Evolutionary conservation across 805 yeast species (phyloP).

Genomic region (Myxozyma sirexii): DNA sequence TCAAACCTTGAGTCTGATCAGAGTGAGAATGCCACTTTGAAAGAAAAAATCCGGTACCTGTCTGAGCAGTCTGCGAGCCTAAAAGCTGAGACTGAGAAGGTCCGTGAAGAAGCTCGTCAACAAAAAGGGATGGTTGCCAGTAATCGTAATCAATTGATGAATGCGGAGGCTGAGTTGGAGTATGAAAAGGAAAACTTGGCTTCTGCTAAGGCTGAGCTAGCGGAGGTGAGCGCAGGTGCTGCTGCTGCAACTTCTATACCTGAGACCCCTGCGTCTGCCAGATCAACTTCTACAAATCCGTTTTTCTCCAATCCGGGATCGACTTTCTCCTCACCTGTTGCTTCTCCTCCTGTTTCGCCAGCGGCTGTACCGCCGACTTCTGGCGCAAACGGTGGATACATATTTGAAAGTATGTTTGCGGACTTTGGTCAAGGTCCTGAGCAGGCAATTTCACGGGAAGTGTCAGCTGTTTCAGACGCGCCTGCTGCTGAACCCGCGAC

Average conservation of each 20-base stretch:
- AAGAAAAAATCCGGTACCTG: conserved; percentile 66
- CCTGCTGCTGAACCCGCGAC: not conserved
- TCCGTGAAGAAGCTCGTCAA: conserved; percentile 59
- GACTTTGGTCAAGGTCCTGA: conserved; percentile 4
- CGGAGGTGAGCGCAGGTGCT: conserved; percentile 20
- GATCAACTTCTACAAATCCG: conserved; percentile 13
- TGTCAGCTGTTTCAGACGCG: not conserved
- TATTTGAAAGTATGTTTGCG: conserved; percentile 26
- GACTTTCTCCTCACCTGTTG: conserved; percentile 30
- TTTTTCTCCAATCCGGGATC: conserved; percentile 35
- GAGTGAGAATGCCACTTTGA: conserved; percentile 62
- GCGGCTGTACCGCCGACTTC: not conserved
- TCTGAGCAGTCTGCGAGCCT: conserved; percentile 68
- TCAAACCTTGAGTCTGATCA: conserved; percentile 66
- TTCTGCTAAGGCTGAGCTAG: conserved; percentile 32
- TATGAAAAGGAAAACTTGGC: conserved; percentile 50
- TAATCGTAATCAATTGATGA: conserved; percentile 68
- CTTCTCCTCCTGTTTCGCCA: conserved; percentile 25
- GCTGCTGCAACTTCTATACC: conserved; percentile 16
- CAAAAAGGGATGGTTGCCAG: conserved; percentile 66
- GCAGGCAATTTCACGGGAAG: not conserved
- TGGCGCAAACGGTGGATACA: conserved; percentile 22
- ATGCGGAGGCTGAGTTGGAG: conserved; percentile 55
- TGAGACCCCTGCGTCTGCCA: not conserved
- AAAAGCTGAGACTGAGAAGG: conserved; percentile 56